phyloP scores from a whole-genome alignment of 1,284 basidiomycete genomes.

The Pyrrhoderma noxium region DNA sequence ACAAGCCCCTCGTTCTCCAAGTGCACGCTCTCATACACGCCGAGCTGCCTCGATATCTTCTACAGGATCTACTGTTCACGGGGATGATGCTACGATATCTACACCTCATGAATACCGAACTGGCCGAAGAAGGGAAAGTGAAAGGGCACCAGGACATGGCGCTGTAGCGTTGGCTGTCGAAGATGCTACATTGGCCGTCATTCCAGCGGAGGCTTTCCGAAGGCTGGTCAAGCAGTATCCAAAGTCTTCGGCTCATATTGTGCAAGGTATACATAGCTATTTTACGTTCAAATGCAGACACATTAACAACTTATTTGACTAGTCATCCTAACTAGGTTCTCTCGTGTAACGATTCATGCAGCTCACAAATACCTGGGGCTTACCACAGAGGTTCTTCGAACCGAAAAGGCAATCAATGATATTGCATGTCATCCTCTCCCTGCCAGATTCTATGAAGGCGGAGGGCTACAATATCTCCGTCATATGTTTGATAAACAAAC shows the following conservation, averaged over 20 bases:
- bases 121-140: not conserved
- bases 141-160: constrained; percentile 34
- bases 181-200: constrained; percentile 96
- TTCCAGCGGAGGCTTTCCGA: constrained; percentile 95
- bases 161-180: constrained; percentile 85
- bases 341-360: constrained; percentile 92
- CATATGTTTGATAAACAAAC: constrained; percentile 69
- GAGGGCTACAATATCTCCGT: constrained; percentile 83
- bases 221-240: constrained; percentile 91
- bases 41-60: constrained; percentile 12
- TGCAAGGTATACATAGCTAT: constrained; percentile 58
- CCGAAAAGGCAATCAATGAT: constrained; percentile 95
- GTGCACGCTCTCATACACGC: constrained; percentile 4
- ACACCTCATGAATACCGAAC: constrained; percentile 3
- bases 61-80: constrained; percentile 16
- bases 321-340: constrained; percentile 95
- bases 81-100: constrained; percentile 9
- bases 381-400: constrained; percentile 91
- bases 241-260: constrained; percentile 95
- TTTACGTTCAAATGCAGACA: not conserved
- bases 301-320: constrained; percentile 8
- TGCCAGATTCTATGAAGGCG: constrained; percentile 86
- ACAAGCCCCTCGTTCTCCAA: not conserved
- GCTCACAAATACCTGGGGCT: constrained; percentile 95
- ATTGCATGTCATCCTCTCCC: constrained; percentile 95